Evolutionary conservation across 1,284 basidiomycete species (phyloP).

Genomic region (Wolfiporia cocos): DNA sequence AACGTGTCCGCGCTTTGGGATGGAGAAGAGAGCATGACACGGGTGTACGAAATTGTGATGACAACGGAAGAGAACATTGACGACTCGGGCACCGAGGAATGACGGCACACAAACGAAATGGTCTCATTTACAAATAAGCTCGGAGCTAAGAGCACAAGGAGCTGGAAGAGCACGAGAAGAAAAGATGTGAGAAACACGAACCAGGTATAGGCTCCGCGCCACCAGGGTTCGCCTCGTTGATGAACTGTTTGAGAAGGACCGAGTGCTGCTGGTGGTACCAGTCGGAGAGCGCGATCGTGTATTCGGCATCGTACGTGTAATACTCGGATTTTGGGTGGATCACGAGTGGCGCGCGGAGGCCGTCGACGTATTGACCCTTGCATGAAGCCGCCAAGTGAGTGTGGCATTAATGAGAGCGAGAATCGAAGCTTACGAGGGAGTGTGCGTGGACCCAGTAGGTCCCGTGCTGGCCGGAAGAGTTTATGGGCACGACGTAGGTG

Average conservation of each 20-base stretch:
- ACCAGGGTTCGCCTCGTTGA: slow-evolving; percentile 71
- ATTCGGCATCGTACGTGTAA: slow-evolving; percentile 87
- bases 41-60: no score
- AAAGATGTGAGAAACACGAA: neutral
- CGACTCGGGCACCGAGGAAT: no score
- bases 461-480: slow-evolving; percentile 68
- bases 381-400: slow-evolving; percentile 5
- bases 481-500: slow-evolving; percentile 78
- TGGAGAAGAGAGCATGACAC: neutral
- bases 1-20: neutral
- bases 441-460: slow-evolving; percentile 90
- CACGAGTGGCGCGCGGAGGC: slow-evolving; percentile 73
- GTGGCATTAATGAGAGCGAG: neutral
- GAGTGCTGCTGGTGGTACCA: slow-evolving; percentile 72
- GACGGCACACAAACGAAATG: no score
- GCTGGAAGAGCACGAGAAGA: no score
- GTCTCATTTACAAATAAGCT: no score
- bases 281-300: slow-evolving; percentile 65
- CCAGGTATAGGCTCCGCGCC: slow-evolving; percentile 87
- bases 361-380: slow-evolving; percentile 85
- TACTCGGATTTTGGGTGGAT: slow-evolving; percentile 62
- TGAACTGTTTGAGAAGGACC: slow-evolving; percentile 62
- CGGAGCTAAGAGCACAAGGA: no score
- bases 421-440: slow-evolving; percentile 34
- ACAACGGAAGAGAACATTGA: no score